Evolutionary conservation across 192 early-diverging fungal species (phyloP), one percentile per base, ranked within the genome.

Genomic region (Endogone sp.): DNA sequence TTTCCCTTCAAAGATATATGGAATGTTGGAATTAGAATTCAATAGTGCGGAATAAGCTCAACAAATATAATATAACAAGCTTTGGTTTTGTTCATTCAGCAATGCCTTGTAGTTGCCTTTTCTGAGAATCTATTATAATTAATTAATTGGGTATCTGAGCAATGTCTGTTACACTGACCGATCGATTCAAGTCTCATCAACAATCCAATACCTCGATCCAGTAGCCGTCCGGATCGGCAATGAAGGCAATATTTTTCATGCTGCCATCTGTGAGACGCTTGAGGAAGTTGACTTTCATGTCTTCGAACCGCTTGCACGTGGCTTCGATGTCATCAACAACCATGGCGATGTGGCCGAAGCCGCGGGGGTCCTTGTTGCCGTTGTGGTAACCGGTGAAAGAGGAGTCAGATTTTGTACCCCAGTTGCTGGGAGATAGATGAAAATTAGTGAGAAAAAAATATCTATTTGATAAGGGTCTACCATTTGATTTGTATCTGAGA

Each of bases 241-340:
- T 86, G 71, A 95, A 95, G 11, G 92, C 92, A 81, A 95, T 93
- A 74, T 85, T 81, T 74, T 90, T 90, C 92, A 92, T 93, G 22
- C 77, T 85, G 29, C 91, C 93, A 49, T 92, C 91, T 6, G 81
- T 71, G 11, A 87, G 87, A 24, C 81, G 76, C 85, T 95, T 95
- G 74, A 90, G 73, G 68, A 92, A 93, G 64, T 82, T 88, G 71
- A 92, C 92, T 37, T 83, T 88, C 55, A 86, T 61, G 27, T 81
- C 61, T 63, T 92, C 89, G 60, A 95, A 86, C 30, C 93, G 88
- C 25, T 79, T 83, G 79, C 90, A 93, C 1, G 91, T 90, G 4
- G 87, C 89, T 56, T 92, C 79, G 64, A 95, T 81, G 71, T 93
- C 72, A 68, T 93, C 92, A 9, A 95, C 93, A 27, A 85, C 74